Evolutionary conservation across 139 green algal genomes (phyloP), one percentile per base, ranked within the genome.

Genomic region (Tetradesmus obliquus): DNA sequence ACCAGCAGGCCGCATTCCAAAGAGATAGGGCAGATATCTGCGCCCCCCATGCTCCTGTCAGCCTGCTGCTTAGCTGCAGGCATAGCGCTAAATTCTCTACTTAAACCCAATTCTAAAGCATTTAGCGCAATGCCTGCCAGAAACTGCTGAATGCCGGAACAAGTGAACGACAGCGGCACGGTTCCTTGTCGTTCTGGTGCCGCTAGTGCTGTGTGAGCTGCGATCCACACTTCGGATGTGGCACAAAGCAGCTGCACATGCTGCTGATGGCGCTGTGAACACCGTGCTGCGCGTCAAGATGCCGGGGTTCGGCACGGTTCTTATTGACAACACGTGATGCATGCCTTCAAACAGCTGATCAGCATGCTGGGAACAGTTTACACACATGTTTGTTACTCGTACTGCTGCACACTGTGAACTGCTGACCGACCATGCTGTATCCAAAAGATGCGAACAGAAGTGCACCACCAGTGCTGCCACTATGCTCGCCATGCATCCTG

Each of bases 21-120:
- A 1, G 82, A 87, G 20, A 87, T 87, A 19, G 82, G 82, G 62
- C 82, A 87, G 80, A 62, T 22, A 86, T 66, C 17, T 76, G 66
- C 66, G 66, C n/a, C 66, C 66, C n/a, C 8, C 62, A 15, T 17
- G 62, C 62, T 22, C 19, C 17, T 72, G 62, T 66, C 57, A 66
- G 57, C 57, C 57, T 66, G 7, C 7, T 72, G 62, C 66, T 3
- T 76, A 24, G 66, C 66, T 76, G 66, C 66, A n/a, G 66, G 66
- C 66, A 76, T 76, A 4, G n/a, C n/a, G 66, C 13, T 76, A 24
- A 4, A 20, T 7, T 76, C 3, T 76, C 1, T 76, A 5, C 66
- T n/a, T 24, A 3, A 10, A 6, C n/a, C n/a, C 17, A 76, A 24
- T 76, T 17, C 5, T 8, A 6, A 24, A 24, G 66, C 66, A 76